Percentiles rank a stretch among this genome's conserved stretches.
Conservation (phyloP, 768 basidiomycete species). For the Chiua virens region DNA sequence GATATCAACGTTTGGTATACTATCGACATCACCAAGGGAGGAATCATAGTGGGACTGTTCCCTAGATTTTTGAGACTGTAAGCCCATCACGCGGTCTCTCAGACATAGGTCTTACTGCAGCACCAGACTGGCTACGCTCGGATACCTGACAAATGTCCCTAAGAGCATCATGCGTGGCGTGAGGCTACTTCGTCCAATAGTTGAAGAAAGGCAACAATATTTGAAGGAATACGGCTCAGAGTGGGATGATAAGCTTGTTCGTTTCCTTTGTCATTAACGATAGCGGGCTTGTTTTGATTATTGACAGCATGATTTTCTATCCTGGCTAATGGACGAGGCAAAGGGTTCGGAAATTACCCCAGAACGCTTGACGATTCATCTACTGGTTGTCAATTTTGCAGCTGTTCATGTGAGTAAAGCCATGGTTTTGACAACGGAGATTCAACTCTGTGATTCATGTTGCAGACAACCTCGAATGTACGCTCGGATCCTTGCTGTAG, state of each 20-base stretch:
- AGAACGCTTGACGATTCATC: constrained; percentile 22
- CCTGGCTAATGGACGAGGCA: constrained; percentile 32
- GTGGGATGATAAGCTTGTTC: constrained; percentile 33
- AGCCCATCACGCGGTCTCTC: background rate
- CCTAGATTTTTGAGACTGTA: constrained; percentile 37
- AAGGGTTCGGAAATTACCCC: constrained; percentile 12
- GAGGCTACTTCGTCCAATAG: constrained; percentile 25
- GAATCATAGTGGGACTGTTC: constrained; percentile 24
- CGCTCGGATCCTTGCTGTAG: background rate
- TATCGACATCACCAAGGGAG: constrained; percentile 24
- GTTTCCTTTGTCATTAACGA: constrained; percentile 1
- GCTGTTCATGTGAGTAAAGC: constrained; percentile 1
- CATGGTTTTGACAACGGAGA: background rate
- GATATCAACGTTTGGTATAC: constrained; percentile 31
- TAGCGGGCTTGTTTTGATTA: background rate
- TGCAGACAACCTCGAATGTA: constrained; percentile 23
- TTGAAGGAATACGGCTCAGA: constrained; percentile 21
- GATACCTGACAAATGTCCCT: constrained; percentile 10
- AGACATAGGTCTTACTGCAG: background rate
- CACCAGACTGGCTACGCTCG: constrained; percentile 19
- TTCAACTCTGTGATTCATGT: background rate
- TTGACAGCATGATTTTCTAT: constrained; percentile 30
- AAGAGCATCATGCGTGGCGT: constrained; percentile 4
- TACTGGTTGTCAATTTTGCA: constrained; percentile 10
- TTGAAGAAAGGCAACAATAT: constrained; percentile 26